Evolutionary conservation across 2,329 filamentous ascomycete species (phyloP).

Genomic region (Xylaria arbuscula): DNA sequence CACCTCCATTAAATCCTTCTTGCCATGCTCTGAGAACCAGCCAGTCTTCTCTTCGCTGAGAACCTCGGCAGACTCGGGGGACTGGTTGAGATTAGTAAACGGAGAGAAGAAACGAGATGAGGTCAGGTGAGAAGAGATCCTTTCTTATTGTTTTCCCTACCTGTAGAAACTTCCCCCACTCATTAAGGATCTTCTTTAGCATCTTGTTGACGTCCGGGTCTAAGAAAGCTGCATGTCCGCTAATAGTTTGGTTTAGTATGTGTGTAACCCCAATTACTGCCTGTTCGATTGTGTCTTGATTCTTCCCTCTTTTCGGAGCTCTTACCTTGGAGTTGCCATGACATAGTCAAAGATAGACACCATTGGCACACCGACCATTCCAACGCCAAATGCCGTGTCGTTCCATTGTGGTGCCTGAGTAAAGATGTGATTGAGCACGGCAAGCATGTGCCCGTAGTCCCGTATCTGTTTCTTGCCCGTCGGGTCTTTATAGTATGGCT

Average conservation of each 20-base stretch:
- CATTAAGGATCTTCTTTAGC: conserved; percentile 66
- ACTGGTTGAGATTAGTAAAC: conserved; percentile 42
- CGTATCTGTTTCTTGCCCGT: conserved; percentile 69
- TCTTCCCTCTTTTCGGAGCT: background rate
- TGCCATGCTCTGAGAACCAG: conserved; percentile 66
- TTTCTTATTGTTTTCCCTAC: conserved; percentile 45
- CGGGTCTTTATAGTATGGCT: conserved; percentile 70
- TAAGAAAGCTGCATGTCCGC: conserved; percentile 65
- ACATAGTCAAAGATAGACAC: conserved; percentile 65
- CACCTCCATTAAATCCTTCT: conserved; percentile 61
- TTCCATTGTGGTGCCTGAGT: conserved; percentile 64
- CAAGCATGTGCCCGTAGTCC: conserved; percentile 74
- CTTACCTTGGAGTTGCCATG: conserved; percentile 64
- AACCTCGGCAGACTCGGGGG: conserved; percentile 65
- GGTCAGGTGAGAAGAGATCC: background rate
- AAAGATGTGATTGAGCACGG: conserved; percentile 71
- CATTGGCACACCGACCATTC: conserved; percentile 66
- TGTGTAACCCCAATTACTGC: background rate
- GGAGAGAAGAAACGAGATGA: background rate
- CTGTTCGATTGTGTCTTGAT: background rate
- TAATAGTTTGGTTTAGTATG: conserved; percentile 26
- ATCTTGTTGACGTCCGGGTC: conserved; percentile 66
- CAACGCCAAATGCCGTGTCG: conserved; percentile 61
- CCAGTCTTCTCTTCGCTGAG: conserved; percentile 57
- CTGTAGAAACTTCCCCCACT: conserved; percentile 66